These are phyloP conservation scores for Pachyrhizus erosus DNA, from an alignment of 306 rosid species.

Conservation along the genomic window DNA sequence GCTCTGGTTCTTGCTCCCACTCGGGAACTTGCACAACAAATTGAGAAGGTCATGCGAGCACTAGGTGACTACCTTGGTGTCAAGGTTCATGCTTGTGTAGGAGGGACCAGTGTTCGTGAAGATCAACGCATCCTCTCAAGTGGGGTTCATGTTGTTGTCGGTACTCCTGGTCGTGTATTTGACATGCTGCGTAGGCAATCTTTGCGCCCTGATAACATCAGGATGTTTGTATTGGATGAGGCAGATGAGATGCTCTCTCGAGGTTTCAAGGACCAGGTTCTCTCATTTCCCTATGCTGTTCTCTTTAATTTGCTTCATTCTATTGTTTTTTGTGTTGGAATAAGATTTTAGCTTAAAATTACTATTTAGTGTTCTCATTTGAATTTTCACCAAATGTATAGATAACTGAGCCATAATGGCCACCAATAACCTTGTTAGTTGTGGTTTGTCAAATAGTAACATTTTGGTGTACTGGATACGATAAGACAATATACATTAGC, in stretches of 20 bases:
- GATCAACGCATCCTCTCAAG: conserved; percentile 20
- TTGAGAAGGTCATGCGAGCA: conserved; percentile 83
- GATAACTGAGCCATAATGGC: neutral
- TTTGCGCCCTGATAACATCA: conserved; percentile 16
- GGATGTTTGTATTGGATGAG: conserved; percentile 40
- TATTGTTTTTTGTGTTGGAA: neutral
- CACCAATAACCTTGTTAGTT: neutral
- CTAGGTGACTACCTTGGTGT: conserved; percentile 79
- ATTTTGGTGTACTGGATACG: neutral
- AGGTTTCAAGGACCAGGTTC: conserved; percentile 85
- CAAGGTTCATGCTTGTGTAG: conserved; percentile 70
- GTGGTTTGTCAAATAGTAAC: neutral
- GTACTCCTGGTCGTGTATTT: conserved; percentile 30
- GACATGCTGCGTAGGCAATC: conserved; percentile 26
- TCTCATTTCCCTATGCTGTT: neutral
- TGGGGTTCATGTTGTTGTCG: conserved; percentile 25
- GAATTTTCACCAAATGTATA: neutral
- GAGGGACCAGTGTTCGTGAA: conserved; percentile 32
- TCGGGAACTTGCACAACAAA: conserved; percentile 82
- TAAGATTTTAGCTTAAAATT: neutral
- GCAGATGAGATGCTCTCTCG: conserved; percentile 87
- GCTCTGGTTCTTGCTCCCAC: conserved; percentile 85
- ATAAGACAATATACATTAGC: neutral
- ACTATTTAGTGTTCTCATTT: neutral
- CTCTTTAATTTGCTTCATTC: neutral